Conservation (phyloP, 2,329 filamentous ascomycete species). For the Xylariaceae sp. region DNA sequence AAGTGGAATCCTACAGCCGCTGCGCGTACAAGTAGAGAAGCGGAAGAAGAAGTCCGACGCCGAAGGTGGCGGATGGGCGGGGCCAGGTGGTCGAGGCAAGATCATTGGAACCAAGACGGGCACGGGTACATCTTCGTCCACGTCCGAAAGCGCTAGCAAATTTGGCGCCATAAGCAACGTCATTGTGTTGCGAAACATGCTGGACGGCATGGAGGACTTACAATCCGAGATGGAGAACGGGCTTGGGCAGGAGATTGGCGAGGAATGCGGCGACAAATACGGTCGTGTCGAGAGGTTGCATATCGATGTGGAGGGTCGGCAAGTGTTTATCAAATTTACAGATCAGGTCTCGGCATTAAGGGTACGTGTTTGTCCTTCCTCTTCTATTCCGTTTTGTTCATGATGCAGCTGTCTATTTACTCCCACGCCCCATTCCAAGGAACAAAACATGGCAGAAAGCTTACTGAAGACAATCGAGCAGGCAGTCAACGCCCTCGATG, state of each 20-base stretch:
- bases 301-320: constrained; percentile 67
- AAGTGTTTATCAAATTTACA: constrained; percentile 94
- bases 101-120: constrained; percentile 74
- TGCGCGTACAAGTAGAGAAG: constrained; percentile 86
- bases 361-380: constrained; percentile 57
- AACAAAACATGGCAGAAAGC: neutral
- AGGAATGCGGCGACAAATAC: constrained; percentile 90
- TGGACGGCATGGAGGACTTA: constrained; percentile 79
- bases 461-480: constrained; percentile 41
- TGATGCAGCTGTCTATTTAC: neutral
- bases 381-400: neutral
- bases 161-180: constrained; percentile 82
- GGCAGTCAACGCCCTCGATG: constrained; percentile 90
- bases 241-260: constrained; percentile 91
- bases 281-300: constrained; percentile 81
- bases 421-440: no score
- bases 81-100: constrained; percentile 72
- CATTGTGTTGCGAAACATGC: constrained; percentile 82
- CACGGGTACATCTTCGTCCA: constrained; percentile 20
- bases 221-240: constrained; percentile 76
- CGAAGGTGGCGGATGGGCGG: constrained; percentile 78
- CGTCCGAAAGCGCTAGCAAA: constrained; percentile 45
- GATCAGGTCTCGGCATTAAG: constrained; percentile 82
- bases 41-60: constrained; percentile 78
- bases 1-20: constrained; percentile 82